Base-by-base conservation (phyloP, 176 grass and related monocot genomes). In the Melocanna baccifera region DNA sequence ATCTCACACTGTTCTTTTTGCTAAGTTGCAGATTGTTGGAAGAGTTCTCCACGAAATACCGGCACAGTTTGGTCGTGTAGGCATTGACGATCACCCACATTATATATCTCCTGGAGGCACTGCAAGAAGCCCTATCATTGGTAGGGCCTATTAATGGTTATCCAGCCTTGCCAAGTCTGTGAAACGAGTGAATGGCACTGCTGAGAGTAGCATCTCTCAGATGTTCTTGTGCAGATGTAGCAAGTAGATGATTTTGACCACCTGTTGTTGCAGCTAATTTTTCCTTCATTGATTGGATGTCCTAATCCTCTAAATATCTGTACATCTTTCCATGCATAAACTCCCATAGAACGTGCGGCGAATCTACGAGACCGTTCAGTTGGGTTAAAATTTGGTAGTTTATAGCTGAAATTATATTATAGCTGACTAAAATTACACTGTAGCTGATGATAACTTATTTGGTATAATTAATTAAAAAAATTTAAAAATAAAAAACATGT, bases 131-230 rank as follows among this genome's bases (percentile, higher is more conserved):
- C 46, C 58, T 87, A n/a, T 46, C 84, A 59, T 84, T 98, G 77
- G 67, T 93, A 43, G 89, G 83, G 10, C 92, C 91, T 69, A 89
- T 98, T 41, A 98, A 98, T 67, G 67, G 76, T 56, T 91, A 93
- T 32, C 47, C 29, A 30, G 59, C 67, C n/a, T 57, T 69, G 51
- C 70, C 18, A 30, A 71, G 28, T 58, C 13, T 71, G 13, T 63
- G 43, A 70, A 61, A 85, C 11, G 30, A 85, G 62, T 59, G 42
- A 45, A 69, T 70, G 30, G 13, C 62, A 78, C 61, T 26, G 8
- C 62, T 23, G 20, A 40, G 14, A 46, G 15, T 26, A 63, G 57
- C n/a, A 43, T 26, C n/a, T 26, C 37, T 46, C 40, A 6, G 23
- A 3, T 42, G 9, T 32, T 28, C n/a, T 62, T 19, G 16, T 7